These are phyloP conservation scores for Isatis lusitanica DNA, from an alignment of 441 rosid genomes.

Conservation along the genomic window DNA sequence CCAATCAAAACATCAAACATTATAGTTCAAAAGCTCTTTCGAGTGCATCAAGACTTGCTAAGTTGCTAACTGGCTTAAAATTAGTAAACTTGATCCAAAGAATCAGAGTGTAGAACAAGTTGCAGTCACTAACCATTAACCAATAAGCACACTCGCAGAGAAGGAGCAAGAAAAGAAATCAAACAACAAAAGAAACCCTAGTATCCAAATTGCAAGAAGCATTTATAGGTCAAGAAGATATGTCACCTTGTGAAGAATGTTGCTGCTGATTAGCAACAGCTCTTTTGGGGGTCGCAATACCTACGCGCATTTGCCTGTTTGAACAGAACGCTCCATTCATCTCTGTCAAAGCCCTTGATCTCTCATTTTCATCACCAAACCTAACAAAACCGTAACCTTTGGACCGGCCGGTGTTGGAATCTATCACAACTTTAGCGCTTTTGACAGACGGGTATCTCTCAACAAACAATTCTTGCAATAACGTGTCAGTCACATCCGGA, in stretches of 20 bases:
- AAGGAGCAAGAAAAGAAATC: not conserved
- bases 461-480: constrained; percentile 60
- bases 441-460: constrained; percentile 62
- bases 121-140: not conserved
- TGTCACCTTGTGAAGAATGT: constrained; percentile 80
- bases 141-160: not conserved
- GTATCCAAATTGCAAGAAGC: constrained; percentile 9
- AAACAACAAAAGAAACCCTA: not conserved
- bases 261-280: constrained; percentile 78
- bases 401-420: constrained; percentile 69
- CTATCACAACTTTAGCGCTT: constrained; percentile 73
- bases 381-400: constrained; percentile 84
- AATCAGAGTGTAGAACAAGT: constrained; percentile 22
- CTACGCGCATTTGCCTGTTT: constrained; percentile 91
- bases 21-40: constrained; percentile 13
- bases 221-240: constrained; percentile 3
- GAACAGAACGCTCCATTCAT: constrained; percentile 71
- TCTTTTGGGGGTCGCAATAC: constrained; percentile 93
- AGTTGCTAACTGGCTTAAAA: not conserved
- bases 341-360: constrained; percentile 65
- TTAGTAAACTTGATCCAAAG: not conserved
- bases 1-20: constrained; percentile 26
- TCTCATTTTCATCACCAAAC: constrained; percentile 71
- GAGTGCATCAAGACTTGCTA: not conserved
- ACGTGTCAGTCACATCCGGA: constrained; percentile 63